Evolutionary conservation across 164 flowering plant species (phyloP).

Genomic region (Saururus chinensis): DNA sequence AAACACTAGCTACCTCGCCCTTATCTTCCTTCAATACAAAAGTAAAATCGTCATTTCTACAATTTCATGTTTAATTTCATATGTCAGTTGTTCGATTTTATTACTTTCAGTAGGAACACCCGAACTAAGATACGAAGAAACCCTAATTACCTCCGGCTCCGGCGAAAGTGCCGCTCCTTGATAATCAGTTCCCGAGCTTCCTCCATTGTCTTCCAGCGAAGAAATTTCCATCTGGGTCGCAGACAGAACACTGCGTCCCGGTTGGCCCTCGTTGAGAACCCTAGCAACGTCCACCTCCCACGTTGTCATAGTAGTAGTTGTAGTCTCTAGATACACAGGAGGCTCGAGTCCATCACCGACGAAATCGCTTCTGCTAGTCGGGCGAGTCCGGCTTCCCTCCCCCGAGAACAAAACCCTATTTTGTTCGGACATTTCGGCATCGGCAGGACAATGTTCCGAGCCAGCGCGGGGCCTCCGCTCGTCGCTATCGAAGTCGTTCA

Average conservation of each 20-base stretch:
- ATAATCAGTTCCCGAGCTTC: neutral
- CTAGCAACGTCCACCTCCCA: neutral
- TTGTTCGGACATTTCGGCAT: constrained; percentile 5
- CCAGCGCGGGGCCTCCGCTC: neutral
- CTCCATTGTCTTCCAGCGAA: neutral
- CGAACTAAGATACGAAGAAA: too few species aligned
- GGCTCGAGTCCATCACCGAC: neutral
- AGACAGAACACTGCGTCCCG: neutral
- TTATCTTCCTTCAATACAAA: neutral
- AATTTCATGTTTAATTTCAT: neutral
- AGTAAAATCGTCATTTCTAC: neutral
- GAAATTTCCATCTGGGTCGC: neutral
- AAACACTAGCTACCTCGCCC: constrained; percentile 8
- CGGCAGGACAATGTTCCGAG: neutral
- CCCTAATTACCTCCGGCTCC: neutral
- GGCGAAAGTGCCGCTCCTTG: neutral
- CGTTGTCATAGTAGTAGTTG: neutral
- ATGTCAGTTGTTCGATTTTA: constrained; percentile 13
- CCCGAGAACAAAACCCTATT: constrained; percentile 12
- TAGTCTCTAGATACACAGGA: neutral
- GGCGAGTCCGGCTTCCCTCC: neutral
- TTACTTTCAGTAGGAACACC: constrained; percentile 8
- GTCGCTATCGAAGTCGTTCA: constrained; percentile 7
- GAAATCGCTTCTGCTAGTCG: too few species aligned
- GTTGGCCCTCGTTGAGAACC: neutral